These are phyloP conservation scores for Dillenia turbinata DNA, from an alignment of 164 flowering plant species.

Conservation along the genomic window DNA sequence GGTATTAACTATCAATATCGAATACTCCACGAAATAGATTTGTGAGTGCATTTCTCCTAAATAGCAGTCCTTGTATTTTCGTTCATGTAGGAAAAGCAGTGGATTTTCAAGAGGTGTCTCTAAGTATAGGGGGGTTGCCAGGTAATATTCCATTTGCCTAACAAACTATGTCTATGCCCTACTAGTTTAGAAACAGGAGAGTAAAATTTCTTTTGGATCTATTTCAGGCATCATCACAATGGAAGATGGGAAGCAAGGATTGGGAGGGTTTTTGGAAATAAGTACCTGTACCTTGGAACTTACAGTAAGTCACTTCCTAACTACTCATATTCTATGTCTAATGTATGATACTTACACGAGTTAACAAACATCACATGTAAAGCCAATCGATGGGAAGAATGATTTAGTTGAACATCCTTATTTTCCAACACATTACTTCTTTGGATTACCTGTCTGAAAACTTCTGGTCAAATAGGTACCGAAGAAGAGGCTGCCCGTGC, in stretches of 20 bases:
- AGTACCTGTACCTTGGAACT: constrained; percentile 50
- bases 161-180: too few relatives aligned
- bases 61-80: not conserved
- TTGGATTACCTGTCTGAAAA: too few relatives aligned
- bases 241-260: constrained; percentile 63
- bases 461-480: constrained; percentile 13
- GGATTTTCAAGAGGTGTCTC: constrained; percentile 60
- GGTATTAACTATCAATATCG: constrained; percentile 18
- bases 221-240: constrained; percentile 48
- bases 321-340: not conserved
- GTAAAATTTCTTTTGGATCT: not conserved
- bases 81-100: constrained; percentile 40
- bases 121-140: constrained; percentile 56
- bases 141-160: constrained; percentile 9
- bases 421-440: too few relatives aligned
- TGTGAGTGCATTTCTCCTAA: not conserved
- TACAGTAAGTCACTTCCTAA: constrained; percentile 21
- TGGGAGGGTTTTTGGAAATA: constrained; percentile 51
- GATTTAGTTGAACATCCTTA: not conserved
- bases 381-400: not conserved
- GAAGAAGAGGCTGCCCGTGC: constrained; percentile 39
- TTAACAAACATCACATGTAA: constrained; percentile 14
- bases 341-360: constrained; percentile 1
- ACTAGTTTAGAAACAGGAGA: too few relatives aligned
- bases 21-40: not conserved